These are phyloP conservation scores for Codiaeum variegatum DNA, from an alignment of 441 rosid species.

Conservation along the genomic window DNA sequence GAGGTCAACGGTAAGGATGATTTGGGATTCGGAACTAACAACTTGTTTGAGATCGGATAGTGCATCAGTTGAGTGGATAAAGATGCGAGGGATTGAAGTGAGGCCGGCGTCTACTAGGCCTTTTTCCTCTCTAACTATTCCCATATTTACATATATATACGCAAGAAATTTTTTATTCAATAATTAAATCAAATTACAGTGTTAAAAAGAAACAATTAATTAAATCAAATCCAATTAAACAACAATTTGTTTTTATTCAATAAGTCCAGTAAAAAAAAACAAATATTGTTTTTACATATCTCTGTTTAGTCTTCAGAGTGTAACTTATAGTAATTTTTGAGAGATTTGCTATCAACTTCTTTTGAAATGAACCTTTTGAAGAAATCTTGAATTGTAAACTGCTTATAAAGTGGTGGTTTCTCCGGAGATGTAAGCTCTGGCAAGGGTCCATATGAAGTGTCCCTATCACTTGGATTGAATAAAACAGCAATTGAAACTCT, in stretches of 20 bases:
- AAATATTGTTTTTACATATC: no score
- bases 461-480: slow-evolving; percentile 32
- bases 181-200: no score
- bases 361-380: slow-evolving; percentile 37
- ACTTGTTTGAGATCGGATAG: slow-evolving; percentile 29
- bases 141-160: no score
- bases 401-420: slow-evolving; percentile 32
- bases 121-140: no score
- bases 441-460: slow-evolving; percentile 32
- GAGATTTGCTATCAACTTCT: slow-evolving; percentile 37
- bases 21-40: not conserved
- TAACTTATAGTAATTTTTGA: slow-evolving; percentile 36
- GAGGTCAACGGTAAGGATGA: slow-evolving; percentile 46
- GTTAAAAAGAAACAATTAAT: no score
- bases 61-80: slow-evolving; percentile 36
- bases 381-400: slow-evolving; percentile 28
- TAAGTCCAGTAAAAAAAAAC: no score
- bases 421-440: slow-evolving; percentile 31
- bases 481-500: slow-evolving; percentile 36
- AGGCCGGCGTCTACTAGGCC: slow-evolving; percentile 49
- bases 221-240: no score
- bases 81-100: slow-evolving; percentile 39
- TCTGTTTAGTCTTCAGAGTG: not conserved
- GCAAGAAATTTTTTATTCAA: no score
- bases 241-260: no score